Evolutionary conservation across 257 asterid genomes (phyloP).

Genomic region (Perilla frutescens): DNA sequence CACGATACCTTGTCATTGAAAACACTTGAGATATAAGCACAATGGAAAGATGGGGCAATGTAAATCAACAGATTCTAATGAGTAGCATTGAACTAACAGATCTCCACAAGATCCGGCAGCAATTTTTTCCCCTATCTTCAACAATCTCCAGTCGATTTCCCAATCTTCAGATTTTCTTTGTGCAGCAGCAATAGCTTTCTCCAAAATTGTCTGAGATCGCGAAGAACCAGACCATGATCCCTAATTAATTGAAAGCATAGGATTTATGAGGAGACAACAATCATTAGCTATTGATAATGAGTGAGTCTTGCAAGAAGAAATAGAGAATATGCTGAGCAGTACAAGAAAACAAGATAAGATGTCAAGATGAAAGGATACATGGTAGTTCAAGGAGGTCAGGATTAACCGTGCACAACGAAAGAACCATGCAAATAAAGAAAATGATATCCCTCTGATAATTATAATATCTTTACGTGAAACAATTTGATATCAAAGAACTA

Average conservation of each 20-base stretch:
- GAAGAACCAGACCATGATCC: conserved; percentile 79
- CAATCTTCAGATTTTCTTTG: conserved; percentile 57
- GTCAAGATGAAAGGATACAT: neutral
- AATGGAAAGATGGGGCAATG: conserved; percentile 14
- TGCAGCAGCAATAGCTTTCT: conserved; percentile 45
- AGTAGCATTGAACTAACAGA: conserved; percentile 62
- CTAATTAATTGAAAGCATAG: conserved; percentile 48
- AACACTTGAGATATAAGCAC: conserved; percentile 33
- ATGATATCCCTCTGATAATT: neutral
- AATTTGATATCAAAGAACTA: no score
- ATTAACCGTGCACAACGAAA: conserved; percentile 6
- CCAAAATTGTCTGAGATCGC: conserved; percentile 51
- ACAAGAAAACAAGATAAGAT: neutral
- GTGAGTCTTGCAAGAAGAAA: conserved; percentile 26
- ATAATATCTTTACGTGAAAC: no score
- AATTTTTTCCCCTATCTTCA: conserved; percentile 80
- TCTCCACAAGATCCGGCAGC: conserved; percentile 93
- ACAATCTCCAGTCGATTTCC: conserved; percentile 78
- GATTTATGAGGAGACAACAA: conserved; percentile 20
- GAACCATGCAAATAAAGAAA: neutral
- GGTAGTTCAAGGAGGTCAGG: neutral
- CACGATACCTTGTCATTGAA: conserved; percentile 69
- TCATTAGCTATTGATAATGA: conserved; percentile 22
- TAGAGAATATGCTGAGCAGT: conserved; percentile 4
- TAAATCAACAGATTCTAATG: conserved; percentile 25